Evolutionary conservation across 257 asterid genomes (phyloP), one percentile per base, ranked within the genome.

Genomic region (Solanum lignicaule): DNA sequence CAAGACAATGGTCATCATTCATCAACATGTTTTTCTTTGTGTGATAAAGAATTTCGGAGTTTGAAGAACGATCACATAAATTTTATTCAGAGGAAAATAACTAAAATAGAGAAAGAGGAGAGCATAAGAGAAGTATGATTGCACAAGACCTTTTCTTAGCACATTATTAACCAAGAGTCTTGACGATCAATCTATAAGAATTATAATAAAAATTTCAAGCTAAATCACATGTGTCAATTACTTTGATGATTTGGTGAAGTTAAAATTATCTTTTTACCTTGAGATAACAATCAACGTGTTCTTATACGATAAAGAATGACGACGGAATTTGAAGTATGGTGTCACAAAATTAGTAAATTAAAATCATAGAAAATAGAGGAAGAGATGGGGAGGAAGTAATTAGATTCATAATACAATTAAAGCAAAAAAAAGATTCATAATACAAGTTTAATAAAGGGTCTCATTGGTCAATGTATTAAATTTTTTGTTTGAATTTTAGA

Each of bases 61-160:
- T 16, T 16, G 3, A 71, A 71, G 14, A 3, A 72, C 15, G 12
- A 71, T 71, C 14, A 32, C 3, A 8, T 18, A 16, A 16, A 69
- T 14, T 7, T 69, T 0, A 0, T 3, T 68, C 0, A 55, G 3
- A 69, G 0, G 0, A 29, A 29, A 69, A 29, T 3, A 6, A 27
- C 5, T 66, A 66, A 66, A 66, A 66, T 25, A 25, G 18, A 66
- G 35, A 0, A 25, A 66, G 73, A 25, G 33, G 32, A 66, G 15
- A 62, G 7, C 71, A 62, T 16, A 2, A 4, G 31, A 62, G 7
- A 9, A n/a, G 16, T 23, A 62, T 9, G 31, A 9, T 60, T 21
- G 10, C 62, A 18, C 23, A 1, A 18, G 62, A 52, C 21, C 18
- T 52, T 2, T 58, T 20, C 11, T 58, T 60, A 60, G 32, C 32